Conservation (phyloP, 768 basidiomycete species). For the Trametes cubensis region DNA sequence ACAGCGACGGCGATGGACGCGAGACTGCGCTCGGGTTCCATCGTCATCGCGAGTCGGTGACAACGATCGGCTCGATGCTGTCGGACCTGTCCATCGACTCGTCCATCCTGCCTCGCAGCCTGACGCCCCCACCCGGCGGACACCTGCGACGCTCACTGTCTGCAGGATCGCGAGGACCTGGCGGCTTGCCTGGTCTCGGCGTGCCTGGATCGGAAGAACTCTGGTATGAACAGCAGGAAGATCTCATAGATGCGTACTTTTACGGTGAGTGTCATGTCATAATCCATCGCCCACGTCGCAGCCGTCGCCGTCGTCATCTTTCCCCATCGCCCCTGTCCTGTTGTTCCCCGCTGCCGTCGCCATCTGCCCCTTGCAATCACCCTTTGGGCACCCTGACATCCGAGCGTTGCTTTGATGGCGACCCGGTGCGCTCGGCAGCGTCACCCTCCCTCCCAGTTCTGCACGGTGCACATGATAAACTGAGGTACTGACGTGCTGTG, state of each 20-base stretch:
- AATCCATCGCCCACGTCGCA: neutral
- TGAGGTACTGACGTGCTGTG: constrained; percentile 8
- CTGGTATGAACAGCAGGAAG: constrained; percentile 36
- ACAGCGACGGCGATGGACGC: constrained; percentile 6
- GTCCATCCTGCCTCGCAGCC: constrained; percentile 28
- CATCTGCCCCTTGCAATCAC: neutral
- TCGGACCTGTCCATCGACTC: constrained; percentile 36
- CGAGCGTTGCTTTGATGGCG: neutral
- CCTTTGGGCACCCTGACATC: neutral
- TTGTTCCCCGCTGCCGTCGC: neutral
- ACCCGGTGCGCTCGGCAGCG: no score
- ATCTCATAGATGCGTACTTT: constrained; percentile 47
- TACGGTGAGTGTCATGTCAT: constrained; percentile 33
- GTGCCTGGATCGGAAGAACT: constrained; percentile 28
- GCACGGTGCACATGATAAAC: neutral
- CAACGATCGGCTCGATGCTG: constrained; percentile 35
- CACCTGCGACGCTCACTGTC: constrained; percentile 28
- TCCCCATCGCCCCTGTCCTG: neutral
- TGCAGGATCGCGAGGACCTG: constrained; percentile 21
- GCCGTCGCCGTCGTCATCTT: neutral
- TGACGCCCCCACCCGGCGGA: constrained; percentile 22
- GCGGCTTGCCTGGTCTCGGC: constrained; percentile 20
- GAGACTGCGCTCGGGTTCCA: constrained; percentile 13
- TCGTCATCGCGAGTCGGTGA: constrained; percentile 29
- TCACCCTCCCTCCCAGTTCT: neutral